Evolutionary conservation across 768 basidiomycete genomes (phyloP).

Genomic region (Lyophyllum atratum): DNA sequence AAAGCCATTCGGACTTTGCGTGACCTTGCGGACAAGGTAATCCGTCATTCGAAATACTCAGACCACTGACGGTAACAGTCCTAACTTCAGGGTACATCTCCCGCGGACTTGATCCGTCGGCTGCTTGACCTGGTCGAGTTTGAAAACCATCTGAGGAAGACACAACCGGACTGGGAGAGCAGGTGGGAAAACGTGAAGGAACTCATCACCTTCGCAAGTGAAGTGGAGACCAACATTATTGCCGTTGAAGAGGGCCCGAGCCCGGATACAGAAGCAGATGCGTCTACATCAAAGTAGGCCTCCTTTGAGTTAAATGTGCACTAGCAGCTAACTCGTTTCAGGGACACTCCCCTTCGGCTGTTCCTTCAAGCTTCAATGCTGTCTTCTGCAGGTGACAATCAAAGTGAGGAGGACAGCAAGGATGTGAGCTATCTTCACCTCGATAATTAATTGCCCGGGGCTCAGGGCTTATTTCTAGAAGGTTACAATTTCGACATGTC

Average conservation of each 20-base stretch:
- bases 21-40: conserved; percentile 54
- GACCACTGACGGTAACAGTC: neutral
- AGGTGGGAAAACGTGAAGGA: conserved; percentile 89
- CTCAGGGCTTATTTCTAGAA: conserved; percentile 2
- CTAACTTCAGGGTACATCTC: conserved; percentile 50
- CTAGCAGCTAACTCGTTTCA: conserved; percentile 43
- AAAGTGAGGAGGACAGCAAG: conserved; percentile 46
- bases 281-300: conserved; percentile 49
- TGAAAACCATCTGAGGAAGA: conserved; percentile 66
- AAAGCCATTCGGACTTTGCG: conserved; percentile 53
- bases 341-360: conserved; percentile 4
- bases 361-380: conserved; percentile 9
- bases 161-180: conserved; percentile 72
- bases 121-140: conserved; percentile 64
- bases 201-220: conserved; percentile 75
- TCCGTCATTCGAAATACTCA: conserved; percentile 4
- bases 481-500: conserved; percentile 62
- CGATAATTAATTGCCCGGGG: neutral
- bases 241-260: conserved; percentile 13
- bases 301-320: conserved; percentile 56
- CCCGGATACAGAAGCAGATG: neutral
- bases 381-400: conserved; percentile 54
- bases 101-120: conserved; percentile 62
- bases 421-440: conserved; percentile 10
- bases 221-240: conserved; percentile 39